Evolutionary conservation across 208 protist genomes (phyloP), one percentile per base, ranked within the genome.

Genomic region (Entamoeba histolytica): DNA sequence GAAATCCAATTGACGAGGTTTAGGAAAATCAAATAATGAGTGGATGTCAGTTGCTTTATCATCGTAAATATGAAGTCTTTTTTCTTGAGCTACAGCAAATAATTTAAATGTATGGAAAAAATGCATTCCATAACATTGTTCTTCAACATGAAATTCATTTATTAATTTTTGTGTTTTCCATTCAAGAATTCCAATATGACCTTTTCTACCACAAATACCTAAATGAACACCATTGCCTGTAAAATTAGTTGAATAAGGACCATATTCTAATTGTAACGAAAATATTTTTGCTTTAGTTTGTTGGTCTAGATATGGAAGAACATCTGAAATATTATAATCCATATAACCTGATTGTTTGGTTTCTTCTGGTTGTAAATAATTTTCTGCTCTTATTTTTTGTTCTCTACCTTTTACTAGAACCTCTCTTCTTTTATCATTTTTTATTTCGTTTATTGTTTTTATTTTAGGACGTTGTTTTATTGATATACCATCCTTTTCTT

Each of bases 1-100:
- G 94, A 98, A 99, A n/a, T 96, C 96, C 4, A 99, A 93, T 3
- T 96, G 95, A 3, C 14, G 5, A 28, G 93, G 91, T 10, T 49
- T 49, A 6, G n/a, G 57, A 19, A 92, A 52, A 51, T 94, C 10
- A 10, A 49, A 39, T 17, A 94, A 39, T 3, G 19, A 8, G 44
- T 94, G 94, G 7, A 94, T 92, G 23, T 94, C 93, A 31, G 49
- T 44, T 35, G 93, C 93, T 23, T 51, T 39, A 47, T 94, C 49
- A 57, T 94, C 94, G 55, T 94, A 94, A 15, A 94, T 91, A 35
- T 87, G 61, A 87, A 87, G 61, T 39, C 31, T 39, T 35, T 92
- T 57, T 49, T 19, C 39, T 49, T 73, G 50, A 19, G 92, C 49
- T 8, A 47, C 49, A 49, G 92, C 49, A 49, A 44, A 49, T 28